Evolutionary conservation across 2,329 filamentous ascomycete species (phyloP).

Genomic region (Sordariomycetes sp.): DNA sequence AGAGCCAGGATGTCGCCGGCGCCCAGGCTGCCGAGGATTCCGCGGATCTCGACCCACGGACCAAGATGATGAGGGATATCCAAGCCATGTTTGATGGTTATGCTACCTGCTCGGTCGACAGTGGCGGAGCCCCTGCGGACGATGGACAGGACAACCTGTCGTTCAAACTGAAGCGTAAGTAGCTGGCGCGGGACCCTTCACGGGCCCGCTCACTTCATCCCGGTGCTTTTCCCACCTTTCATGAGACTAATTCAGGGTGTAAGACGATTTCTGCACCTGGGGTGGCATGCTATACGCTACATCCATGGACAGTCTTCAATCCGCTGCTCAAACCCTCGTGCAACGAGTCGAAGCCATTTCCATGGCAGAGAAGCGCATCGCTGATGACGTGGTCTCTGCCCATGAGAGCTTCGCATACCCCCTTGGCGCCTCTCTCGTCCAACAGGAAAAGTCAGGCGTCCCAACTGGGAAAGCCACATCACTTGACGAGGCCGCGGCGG

Average conservation of each 20-base stretch:
- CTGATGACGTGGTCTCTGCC: conserved; percentile 1
- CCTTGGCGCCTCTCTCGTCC: neutral
- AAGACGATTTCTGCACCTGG: conserved; percentile 21
- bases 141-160: neutral
- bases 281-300: conserved; percentile 28
- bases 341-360: conserved; percentile 2
- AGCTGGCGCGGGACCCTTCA: neutral
- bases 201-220: neutral
- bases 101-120: neutral
- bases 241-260: neutral
- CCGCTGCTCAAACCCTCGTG: neutral
- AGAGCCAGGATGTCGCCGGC: neutral
- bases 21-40: neutral
- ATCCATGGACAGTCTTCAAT: conserved; percentile 18
- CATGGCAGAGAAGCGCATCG: conserved; percentile 1
- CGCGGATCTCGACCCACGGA: neutral
- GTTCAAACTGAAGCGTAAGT: neutral
- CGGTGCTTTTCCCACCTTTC: neutral
- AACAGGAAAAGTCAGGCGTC: neutral
- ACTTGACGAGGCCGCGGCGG: neutral
- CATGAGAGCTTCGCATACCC: neutral
- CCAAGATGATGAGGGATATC: conserved; percentile 1
- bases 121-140: neutral
- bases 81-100: neutral
- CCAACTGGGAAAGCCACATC: neutral